Evolutionary conservation across 1,284 basidiomycete genomes (phyloP), one percentile per base, ranked within the genome.

Genomic region (Phlebopus sp.): DNA sequence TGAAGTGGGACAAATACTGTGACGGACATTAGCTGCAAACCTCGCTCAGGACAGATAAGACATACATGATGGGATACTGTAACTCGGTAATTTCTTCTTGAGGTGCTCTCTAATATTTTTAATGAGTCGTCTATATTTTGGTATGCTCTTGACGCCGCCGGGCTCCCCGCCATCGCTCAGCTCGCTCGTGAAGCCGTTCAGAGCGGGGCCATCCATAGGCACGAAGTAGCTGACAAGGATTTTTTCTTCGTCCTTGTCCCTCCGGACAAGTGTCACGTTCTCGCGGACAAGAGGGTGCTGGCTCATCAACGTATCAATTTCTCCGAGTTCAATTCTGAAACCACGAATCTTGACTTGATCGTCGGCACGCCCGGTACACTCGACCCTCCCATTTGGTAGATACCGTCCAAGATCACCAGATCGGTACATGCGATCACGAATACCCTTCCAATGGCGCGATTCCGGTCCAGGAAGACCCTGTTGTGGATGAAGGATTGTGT

Each of bases 291-390:
- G 81, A 5, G 92, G 90, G 67, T 99, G 96, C 60, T 94, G 86
- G 58, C 90, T 92, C 34, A 99, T 82, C 70, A 97, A 87, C 1
- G 92, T 97, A 68, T 99, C 97, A 57, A 99, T 98, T 71, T 99
- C 97, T 15, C 96, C 96, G 5, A 99, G 80, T 71, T 99, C 97
- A 65, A 99, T 99, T 30, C 97, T 81, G 85, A 99, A 99, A 6
- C 97, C 97, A 53, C 97, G 91, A 68, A 99, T 99, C 76, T 99
- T 99, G 73, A 99, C 92, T 68, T 99, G 97, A 66, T 99, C 97
- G 66, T 99, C 97, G 4, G 95, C 95, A 42, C 97, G 85, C 9
- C 97, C 97, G 0, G 92, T 96, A 69, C 97, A 99, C 67, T 99
- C 97, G 14, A 99, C 97, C 34, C 82, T 85, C 4, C 97, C 97